Conservation (phyloP, 257 asterid genomes). For the Ilex aquifolium region DNA sequence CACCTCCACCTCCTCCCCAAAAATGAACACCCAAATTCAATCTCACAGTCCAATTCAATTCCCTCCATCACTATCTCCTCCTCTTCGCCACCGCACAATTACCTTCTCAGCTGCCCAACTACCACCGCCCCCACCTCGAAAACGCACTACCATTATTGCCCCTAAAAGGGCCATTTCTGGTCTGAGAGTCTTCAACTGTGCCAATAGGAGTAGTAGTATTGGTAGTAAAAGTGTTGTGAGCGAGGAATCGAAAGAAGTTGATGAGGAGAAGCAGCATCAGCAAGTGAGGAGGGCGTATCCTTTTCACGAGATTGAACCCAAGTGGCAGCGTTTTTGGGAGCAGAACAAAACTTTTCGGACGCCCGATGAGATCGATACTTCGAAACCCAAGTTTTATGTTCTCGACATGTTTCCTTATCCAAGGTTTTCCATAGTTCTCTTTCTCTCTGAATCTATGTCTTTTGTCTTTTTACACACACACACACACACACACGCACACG, state of each 20-base stretch:
- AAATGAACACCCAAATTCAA: conserved; percentile 55
- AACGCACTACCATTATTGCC: not conserved
- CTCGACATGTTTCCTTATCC: conserved; percentile 99
- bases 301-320: conserved; percentile 77
- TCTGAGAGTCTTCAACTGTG: not conserved
- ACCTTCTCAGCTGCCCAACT: conserved; percentile 22
- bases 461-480: not conserved
- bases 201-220: not conserved
- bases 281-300: conserved; percentile 70
- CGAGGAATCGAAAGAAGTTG: not conserved
- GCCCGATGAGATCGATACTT: conserved; percentile 81
- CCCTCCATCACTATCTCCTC: conserved; percentile 24
- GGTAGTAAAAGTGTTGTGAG: not conserved
- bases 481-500: not conserved
- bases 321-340: conserved; percentile 96
- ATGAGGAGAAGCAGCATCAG: conserved; percentile 7
- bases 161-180: not conserved
- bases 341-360: conserved; percentile 72
- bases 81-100: conserved; percentile 16
- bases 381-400: conserved; percentile 91
- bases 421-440: conserved; percentile 34
- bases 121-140: not conserved
- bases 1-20: conserved; percentile 7
- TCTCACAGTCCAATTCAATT: conserved; percentile 23
- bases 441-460: not conserved